These are phyloP conservation scores for Calcarisporium arbuscula DNA, from an alignment of 2,329 filamentous ascomycete genomes.

Conservation along the genomic window DNA sequence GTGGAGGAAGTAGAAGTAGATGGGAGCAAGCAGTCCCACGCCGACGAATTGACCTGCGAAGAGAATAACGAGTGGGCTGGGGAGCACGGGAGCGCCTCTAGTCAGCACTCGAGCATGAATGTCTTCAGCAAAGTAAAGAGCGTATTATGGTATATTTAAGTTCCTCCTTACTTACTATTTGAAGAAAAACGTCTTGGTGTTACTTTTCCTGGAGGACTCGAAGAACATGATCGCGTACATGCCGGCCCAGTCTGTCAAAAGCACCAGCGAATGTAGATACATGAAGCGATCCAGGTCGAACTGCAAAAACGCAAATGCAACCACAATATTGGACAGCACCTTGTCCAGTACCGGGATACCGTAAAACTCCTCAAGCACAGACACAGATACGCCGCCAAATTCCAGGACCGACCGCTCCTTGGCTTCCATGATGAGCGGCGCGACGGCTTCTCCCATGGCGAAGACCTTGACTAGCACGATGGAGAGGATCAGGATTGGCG, in stretches of 20 bases:
- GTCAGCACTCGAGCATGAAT: too few species aligned
- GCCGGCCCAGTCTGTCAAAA: slow-evolving; percentile 19
- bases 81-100: too few species aligned
- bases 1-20: slow-evolving; percentile 18
- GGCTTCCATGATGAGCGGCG: background rate
- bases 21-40: slow-evolving; percentile 14
- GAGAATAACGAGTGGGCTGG: slow-evolving; percentile 12
- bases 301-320: slow-evolving; percentile 18
- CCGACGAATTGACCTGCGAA: slow-evolving; percentile 16
- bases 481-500: slow-evolving; percentile 6
- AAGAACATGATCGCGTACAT: slow-evolving; percentile 20
- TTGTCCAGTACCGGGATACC: slow-evolving; percentile 15
- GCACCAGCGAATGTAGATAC: slow-evolving; percentile 22
- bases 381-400: slow-evolving; percentile 6
- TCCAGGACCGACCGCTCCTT: background rate
- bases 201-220: slow-evolving; percentile 15
- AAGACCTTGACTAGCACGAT: slow-evolving; percentile 2
- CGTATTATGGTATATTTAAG: background rate
- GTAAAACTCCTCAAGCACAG: slow-evolving; percentile 14
- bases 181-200: slow-evolving; percentile 13
- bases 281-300: slow-evolving; percentile 13
- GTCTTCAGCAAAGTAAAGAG: too few species aligned
- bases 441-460: slow-evolving; percentile 1
- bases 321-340: slow-evolving; percentile 11
- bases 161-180: slow-evolving; percentile 22